These are phyloP conservation scores for Pulveroboletus sp. DNA, from an alignment of 768 basidiomycete species.

Conservation along the genomic window DNA sequence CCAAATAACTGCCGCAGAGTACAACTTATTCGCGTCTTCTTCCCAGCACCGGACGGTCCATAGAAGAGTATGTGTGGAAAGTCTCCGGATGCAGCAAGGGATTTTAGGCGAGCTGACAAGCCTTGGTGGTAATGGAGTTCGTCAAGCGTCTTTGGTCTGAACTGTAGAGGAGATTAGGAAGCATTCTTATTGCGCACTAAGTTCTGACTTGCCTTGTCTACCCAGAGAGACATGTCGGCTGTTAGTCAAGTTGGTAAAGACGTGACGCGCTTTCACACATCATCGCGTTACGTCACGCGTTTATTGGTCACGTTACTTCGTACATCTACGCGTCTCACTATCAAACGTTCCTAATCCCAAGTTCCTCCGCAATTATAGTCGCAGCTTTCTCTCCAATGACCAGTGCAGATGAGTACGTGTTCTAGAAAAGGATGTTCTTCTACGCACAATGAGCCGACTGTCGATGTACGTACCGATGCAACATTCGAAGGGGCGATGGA, in stretches of 20 bases:
- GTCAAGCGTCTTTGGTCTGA: constrained; percentile 80
- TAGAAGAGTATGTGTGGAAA: constrained; percentile 99
- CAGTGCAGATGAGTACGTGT: constrained; percentile 23
- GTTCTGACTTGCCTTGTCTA: constrained; percentile 41
- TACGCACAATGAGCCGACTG: not conserved
- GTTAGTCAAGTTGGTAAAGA: not conserved
- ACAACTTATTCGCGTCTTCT: constrained; percentile 94
- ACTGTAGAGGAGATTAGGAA: constrained; percentile 42
- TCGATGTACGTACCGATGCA: constrained; percentile 22
- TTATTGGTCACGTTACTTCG: constrained; percentile 15
- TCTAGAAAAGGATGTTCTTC: constrained; percentile 5
- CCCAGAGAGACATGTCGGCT: constrained; percentile 62
- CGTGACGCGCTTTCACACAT: constrained; percentile 3
- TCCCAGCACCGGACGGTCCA: constrained; percentile 94
- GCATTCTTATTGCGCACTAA: not conserved
- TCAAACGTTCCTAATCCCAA: constrained; percentile 17
- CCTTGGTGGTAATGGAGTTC: constrained; percentile 85
- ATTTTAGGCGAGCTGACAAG: constrained; percentile 75
- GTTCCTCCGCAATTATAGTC: constrained; percentile 19
- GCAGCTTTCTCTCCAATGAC: constrained; percentile 28
- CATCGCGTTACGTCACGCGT: constrained; percentile 34
- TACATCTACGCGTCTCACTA: not conserved
- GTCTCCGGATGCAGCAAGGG: constrained; percentile 85
- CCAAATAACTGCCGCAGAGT: constrained; percentile 90
- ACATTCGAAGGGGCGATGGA: constrained; percentile 41